Evolutionary conservation across 495 filamentous ascomycete genomes (phyloP), one percentile per base, ranked within the genome.

Genomic region (Penicillium paxilli): DNA sequence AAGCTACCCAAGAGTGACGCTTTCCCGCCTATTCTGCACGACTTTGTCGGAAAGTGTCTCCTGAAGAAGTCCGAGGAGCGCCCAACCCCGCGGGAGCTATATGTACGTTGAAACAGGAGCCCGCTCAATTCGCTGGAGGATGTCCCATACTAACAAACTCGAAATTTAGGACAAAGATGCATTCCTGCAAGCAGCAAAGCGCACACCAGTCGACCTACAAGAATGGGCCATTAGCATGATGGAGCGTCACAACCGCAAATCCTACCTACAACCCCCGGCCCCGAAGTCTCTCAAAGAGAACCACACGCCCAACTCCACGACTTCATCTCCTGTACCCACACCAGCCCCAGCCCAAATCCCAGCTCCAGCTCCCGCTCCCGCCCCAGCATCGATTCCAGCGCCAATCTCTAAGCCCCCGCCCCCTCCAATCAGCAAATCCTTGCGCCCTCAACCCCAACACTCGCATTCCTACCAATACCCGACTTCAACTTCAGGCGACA

Each of bases 21-120:
- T 1, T 98, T 98, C 79, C 94, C 94, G 8, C 80, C 83, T 5
- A 96, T 96, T 52, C 74, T 98, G 30, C 93, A 98, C 63, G 90
- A 96, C 49, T 94, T 98, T 83, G 92, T 98, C 49, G 91, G 92
- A 45, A 96, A 96, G 68, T 98, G 95, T 69, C 73, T 98, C 55
- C 81, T 89, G 64, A 98, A 98, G 71, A 83, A 85, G 44, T 86
- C 94, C 0, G 90, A 91, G 25, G 81, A 89, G 60, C 84, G 94
- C 32, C 95, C 94, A 19, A 96, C 94, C 0, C 94, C 95, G 4
- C 87, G 91, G 58, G 88, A 98, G 58, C 84, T 98, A 37, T 83
- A 77, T 62, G 77, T 83, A 67, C 46, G 73, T 41, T 22, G 5
- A 25, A 24, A 26, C 22, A 32, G 5, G 20, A 24, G 10, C 14